Percentiles rank a stretch among this genome's conserved stretches.
Evolutionary conservation across 1,284 basidiomycete species (phyloP).

Genomic region (Hemileia vastatrix): DNA sequence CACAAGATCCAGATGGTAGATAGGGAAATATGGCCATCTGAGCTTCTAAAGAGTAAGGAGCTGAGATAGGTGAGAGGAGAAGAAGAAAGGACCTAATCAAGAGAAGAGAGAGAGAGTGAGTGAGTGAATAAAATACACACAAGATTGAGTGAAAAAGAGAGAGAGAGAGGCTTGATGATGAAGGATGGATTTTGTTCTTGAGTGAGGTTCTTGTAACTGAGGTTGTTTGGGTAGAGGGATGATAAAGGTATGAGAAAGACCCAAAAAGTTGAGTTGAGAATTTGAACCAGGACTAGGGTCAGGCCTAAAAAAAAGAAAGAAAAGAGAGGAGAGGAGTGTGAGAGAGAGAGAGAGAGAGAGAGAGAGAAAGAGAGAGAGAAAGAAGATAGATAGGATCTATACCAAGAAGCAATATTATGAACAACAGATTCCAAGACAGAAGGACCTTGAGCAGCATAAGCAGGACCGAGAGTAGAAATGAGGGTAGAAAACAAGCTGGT

Average conservation of each 20-base stretch:
- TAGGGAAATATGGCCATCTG: conserved; percentile 12
- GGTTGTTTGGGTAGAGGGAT: conserved; percentile 62
- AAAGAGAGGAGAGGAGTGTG: not conserved
- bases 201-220: conserved; percentile 54
- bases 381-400: not conserved
- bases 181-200: not conserved
- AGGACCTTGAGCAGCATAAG: conserved; percentile 4
- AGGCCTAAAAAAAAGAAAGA: conserved; percentile 3
- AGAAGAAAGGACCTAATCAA: conserved; percentile 62
- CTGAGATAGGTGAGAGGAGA: conserved; percentile 53
- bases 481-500: conserved; percentile 12
- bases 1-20: conserved; percentile 64
- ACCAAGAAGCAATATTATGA: conserved; percentile 8
- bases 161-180: not conserved
- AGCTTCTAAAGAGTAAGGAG: conserved; percentile 36
- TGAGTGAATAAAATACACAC: conserved; percentile 13
- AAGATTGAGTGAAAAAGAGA: not conserved
- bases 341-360: not conserved
- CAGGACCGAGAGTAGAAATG: conserved; percentile 1
- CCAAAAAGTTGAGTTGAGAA: conserved; percentile 69
- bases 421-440: conserved; percentile 3
- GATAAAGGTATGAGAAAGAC: conserved; percentile 60
- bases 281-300: conserved; percentile 54
- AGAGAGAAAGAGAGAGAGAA: too few species aligned
- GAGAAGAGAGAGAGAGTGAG: not conserved